Base-by-base conservation (phyloP, 495 filamentous ascomycete genomes). In the Trichoderma asperelloides region DNA sequence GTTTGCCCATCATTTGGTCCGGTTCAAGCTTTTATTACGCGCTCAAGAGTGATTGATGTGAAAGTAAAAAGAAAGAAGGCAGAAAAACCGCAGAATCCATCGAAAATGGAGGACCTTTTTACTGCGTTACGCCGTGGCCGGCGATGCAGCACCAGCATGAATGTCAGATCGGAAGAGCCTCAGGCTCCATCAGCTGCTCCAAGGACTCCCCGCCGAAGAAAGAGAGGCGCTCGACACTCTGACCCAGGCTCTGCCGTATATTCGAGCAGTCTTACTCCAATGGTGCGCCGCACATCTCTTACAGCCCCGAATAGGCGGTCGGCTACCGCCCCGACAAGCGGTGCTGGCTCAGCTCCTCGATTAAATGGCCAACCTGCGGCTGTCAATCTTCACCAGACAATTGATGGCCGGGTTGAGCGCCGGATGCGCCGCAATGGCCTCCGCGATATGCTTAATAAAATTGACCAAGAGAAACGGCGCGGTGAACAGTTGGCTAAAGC, bases 371-470 rank as follows among this genome's bases (percentile, higher is more conserved):
- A 90, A 91, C 68, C 83, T 84, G 2, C 88, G 91, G 0, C 77
- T 93, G 23, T 60, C 23, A 60, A 27, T 13, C 55, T 60, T 39
- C 81, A 85, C n/a, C 86, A 90, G 30, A 82, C 89, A 5, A 74
- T 93, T 27, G 88, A 92, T 70, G 79, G 80, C 27, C 85, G 91
- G n/a, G 82, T 85, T n/a, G 86, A 88, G 73, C 85, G 91, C 27
- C 83, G 90, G 57, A 82, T 93, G 28, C 82, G 86, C 16, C 85
- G 90, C 25, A 87, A 87, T 68, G 86, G 89, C 33, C 75, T 95
- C 43, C 91, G 89, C 69, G 86, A 92, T 71, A 90, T 93, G 74
- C 84, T 91, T 68, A 92, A 90, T 74, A 76, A 74, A 23, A 86
- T 91, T 64, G 77, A 85, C 63, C 79, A 78, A 2, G 85, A 89